These are phyloP conservation scores for Globisporangium viniferum DNA, from an alignment of 352 stramenopile species.

Conservation along the genomic window DNA sequence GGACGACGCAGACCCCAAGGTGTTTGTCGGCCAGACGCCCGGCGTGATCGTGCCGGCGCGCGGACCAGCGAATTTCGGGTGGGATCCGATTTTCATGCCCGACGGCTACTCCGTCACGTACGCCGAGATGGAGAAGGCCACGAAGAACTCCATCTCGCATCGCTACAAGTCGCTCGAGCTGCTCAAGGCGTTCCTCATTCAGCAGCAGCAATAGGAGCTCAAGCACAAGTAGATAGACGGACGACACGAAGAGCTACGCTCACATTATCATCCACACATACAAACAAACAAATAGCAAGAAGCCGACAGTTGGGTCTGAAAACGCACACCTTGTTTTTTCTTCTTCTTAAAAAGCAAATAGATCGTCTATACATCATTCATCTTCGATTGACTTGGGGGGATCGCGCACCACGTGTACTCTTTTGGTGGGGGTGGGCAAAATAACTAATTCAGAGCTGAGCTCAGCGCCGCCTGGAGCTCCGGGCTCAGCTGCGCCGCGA, in stretches of 20 bases:
- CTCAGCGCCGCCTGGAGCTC: constrained; percentile 66
- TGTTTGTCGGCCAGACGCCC: constrained; percentile 92
- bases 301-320: not conserved
- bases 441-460: constrained; percentile 50
- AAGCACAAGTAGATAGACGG: not conserved
- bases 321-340: constrained; percentile 1
- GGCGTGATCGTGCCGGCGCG: constrained; percentile 92
- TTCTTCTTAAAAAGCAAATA: constrained; percentile 14
- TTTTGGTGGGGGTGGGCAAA: constrained; percentile 1
- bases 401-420: not conserved
- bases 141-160: constrained; percentile 91
- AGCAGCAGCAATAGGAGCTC: constrained; percentile 3
- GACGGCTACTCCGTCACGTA: constrained; percentile 83
- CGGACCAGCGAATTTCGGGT: constrained; percentile 85
- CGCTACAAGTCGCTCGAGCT: constrained; percentile 80
- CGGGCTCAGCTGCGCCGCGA: constrained; percentile 68
- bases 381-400: not conserved
- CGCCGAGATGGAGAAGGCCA: constrained; percentile 88
- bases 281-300: not conserved
- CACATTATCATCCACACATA: not conserved
- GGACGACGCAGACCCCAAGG: constrained; percentile 70
- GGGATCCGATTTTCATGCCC: constrained; percentile 90
- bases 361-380: constrained; percentile 15
- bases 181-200: constrained; percentile 41
- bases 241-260: not conserved